A percentile compares a stretch with the other conserved stretches of the same genome.
phyloP scores from a whole-genome alignment of 208 protist species.

The Leishmania arabica region DNA sequence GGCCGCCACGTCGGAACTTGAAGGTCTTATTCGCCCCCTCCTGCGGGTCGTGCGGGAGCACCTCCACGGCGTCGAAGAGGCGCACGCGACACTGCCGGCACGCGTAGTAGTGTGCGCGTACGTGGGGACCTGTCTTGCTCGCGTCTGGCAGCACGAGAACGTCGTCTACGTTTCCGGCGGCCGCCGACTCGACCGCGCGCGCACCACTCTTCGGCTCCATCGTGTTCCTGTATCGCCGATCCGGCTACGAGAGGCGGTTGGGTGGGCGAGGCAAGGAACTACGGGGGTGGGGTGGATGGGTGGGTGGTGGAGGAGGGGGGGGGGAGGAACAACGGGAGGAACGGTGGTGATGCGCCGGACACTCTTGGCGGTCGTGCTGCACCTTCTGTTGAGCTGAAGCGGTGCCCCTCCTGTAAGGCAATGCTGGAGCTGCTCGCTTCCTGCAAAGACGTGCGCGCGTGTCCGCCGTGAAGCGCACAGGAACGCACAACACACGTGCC shows the following conservation, averaged over 20 bases:
- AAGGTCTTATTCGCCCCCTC: slow-evolving; percentile 56
- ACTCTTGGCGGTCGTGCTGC: background rate
- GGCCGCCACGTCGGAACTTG: slow-evolving; percentile 22
- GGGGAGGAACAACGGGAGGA: background rate
- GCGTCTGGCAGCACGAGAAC: background rate
- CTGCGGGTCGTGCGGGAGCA: slow-evolving; percentile 52
- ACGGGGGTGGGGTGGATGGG: too few species aligned
- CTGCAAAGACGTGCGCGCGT: background rate
- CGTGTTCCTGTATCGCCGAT: too few species aligned
- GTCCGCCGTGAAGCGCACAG: background rate
- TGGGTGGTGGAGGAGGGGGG: background rate
- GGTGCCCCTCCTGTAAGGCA: background rate
- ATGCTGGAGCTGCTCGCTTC: background rate
- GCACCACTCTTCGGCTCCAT: background rate
- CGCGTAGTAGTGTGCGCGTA: slow-evolving; percentile 33
- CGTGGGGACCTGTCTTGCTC: background rate
- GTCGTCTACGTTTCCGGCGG: background rate
- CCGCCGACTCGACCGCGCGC: background rate
- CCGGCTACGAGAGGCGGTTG: background rate
- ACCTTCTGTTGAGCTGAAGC: background rate
- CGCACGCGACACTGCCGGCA: slow-evolving; percentile 62
- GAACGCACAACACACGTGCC: background rate
- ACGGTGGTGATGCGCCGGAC: background rate
- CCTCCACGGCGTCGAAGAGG: slow-evolving; percentile 50
- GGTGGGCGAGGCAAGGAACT: background rate